Conservation (phyloP, 495 filamentous ascomycete genomes). For the Neurospora sublineolata region DNA sequence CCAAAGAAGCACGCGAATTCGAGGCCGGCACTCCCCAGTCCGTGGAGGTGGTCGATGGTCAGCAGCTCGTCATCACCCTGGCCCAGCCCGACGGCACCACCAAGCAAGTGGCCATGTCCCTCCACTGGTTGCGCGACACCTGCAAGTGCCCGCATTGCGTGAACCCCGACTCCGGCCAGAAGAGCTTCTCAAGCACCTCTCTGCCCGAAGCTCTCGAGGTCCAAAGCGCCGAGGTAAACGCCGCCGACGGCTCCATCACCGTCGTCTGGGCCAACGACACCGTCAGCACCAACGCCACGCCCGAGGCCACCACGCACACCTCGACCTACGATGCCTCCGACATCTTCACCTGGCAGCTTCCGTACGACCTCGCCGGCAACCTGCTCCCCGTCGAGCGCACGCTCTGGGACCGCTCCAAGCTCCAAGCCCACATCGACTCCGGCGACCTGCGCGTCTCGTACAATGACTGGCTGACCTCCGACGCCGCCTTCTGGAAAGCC, state of each 20-base stretch:
- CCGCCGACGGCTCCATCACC: conserved; percentile 32
- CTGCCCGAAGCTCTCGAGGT: conserved; percentile 47
- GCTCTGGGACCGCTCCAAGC: conserved; percentile 12
- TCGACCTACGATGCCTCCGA: conserved; percentile 4
- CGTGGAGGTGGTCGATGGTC: background rate
- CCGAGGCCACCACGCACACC: conserved; percentile 10
- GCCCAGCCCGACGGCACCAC: background rate
- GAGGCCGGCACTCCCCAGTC: background rate
- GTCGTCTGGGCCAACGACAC: conserved; percentile 43
- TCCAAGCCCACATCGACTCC: conserved; percentile 27
- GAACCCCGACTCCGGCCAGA: conserved; percentile 70
- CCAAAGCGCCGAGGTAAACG: conserved; percentile 10
- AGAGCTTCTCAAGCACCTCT: conserved; percentile 63
- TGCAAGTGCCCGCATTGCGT: conserved; percentile 65
- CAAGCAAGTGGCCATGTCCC: background rate
- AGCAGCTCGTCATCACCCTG: background rate
- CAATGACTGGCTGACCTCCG: conserved; percentile 53
- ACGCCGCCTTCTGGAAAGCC: conserved; percentile 36
- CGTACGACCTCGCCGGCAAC: background rate
- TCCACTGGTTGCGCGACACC: conserved; percentile 59
- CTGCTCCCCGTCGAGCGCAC: conserved; percentile 5
- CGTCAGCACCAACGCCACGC: conserved; percentile 11
- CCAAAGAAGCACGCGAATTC: background rate
- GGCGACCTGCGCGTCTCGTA: conserved; percentile 41
- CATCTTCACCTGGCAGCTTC: conserved; percentile 1